These are phyloP conservation scores for Malus sieversii DNA, from an alignment of 306 rosid genomes.

Conservation along the genomic window DNA sequence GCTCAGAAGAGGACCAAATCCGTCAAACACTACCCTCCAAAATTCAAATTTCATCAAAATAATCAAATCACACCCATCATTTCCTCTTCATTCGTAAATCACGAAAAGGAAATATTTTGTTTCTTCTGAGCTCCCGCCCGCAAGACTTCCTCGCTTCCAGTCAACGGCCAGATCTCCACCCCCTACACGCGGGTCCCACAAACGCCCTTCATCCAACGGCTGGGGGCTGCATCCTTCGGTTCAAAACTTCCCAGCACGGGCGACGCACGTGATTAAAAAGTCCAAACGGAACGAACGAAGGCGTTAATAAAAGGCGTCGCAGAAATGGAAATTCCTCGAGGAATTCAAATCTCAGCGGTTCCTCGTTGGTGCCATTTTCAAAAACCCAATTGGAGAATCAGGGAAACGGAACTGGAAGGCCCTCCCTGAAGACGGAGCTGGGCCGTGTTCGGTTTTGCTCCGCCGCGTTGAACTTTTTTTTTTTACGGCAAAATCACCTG, in stretches of 20 bases:
- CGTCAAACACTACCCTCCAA: background rate
- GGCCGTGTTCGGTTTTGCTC: background rate
- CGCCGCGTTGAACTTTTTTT: background rate
- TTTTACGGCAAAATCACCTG: background rate
- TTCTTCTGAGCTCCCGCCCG: too few species aligned
- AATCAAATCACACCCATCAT: background rate
- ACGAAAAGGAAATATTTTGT: background rate
- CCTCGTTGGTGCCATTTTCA: background rate
- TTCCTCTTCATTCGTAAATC: background rate
- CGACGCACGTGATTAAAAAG: background rate
- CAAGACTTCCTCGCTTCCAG: background rate
- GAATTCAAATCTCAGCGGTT: background rate
- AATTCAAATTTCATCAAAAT: background rate
- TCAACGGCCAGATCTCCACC: background rate
- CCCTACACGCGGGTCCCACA: background rate
- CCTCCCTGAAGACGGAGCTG: background rate
- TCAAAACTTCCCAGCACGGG: background rate
- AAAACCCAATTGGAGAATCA: background rate
- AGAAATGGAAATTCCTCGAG: background rate
- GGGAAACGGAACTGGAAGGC: background rate
- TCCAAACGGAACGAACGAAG: background rate
- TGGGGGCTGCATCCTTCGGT: background rate
- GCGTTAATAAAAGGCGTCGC: background rate
- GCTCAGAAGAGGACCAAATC: too few species aligned
- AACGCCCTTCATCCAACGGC: background rate